Evolutionary conservation across 2,329 filamentous ascomycete species (phyloP), one percentile per base, ranked within the genome.

Genomic region (Ophiostoma pallidulum): DNA sequence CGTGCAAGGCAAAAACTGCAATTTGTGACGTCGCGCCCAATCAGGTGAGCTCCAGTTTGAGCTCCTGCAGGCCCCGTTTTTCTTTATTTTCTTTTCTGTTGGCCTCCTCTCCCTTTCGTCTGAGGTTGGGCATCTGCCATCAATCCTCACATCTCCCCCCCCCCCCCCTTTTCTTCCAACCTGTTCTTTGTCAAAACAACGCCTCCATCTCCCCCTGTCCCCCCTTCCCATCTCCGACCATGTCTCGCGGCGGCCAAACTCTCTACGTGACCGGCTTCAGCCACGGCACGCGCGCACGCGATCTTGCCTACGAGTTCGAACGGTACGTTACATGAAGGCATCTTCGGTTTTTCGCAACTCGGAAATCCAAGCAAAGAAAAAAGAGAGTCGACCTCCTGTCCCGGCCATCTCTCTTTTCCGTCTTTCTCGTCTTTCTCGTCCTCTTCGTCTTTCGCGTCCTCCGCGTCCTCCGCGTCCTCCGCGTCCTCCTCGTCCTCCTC

Each of bases 221-320:
- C n/a, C 44, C 36, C 39, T 31, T 40, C 36, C 41, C 22, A 29
- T 48, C 28, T 22, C 45, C 50, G 61, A 70, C 53, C 64, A 95
- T 95, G 89, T 95, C 90, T 80, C 87, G 89, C 66, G 82, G 86
- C 67, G 84, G 88, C 60, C 94, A 86, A 53, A 97, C 91, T 50
- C 86, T 97, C 59, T 97, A 97, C 75, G 91, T 97, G 70, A 95
- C 90, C 64, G 92, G 92, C 78, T 98, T 98, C 71, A 94, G 91
- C 79, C 89, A 95, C 72, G 89, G 91, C 69, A 96, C 91, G 69
- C 88, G 92, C 76, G 89, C 92, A 69, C 88, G 92, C 81, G 90
- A 98, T 77, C 86, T 97, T 69, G 89, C 91, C 75, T 96, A 94
- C 86, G 91, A 97, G 78, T 97, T 97, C 86, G 91, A 97, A 90